Evolutionary conservation across 345 rosid genomes (phyloP).

Genomic region (Eucalyptus regnans): DNA sequence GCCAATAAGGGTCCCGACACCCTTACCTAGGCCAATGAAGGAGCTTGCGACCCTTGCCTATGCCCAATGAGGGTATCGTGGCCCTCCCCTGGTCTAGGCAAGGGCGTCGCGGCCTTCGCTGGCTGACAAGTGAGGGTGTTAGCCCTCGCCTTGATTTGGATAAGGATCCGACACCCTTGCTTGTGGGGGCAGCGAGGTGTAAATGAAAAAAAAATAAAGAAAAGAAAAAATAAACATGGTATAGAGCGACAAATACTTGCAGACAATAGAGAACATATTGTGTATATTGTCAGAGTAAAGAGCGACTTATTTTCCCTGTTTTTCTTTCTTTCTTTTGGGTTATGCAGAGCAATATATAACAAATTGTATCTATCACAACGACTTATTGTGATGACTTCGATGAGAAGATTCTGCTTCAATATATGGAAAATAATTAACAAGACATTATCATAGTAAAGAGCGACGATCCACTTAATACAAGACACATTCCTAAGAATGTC

Average conservation of each 20-base stretch:
- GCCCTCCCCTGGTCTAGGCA: rapidly evolving
- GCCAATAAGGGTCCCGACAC: no score
- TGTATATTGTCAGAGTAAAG: no score
- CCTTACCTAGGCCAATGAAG: no score
- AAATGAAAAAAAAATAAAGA: rapidly evolving
- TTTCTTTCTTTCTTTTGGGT: not conserved
- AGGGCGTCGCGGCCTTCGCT: rapidly evolving
- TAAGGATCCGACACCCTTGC: rapidly evolving
- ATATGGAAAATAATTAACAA: not conserved
- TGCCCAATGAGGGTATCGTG: no score
- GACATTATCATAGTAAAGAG: not conserved
- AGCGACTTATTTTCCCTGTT: no score
- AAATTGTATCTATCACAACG: not conserved
- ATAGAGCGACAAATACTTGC: no score
- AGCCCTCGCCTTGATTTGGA: rapidly evolving
- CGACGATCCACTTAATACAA: not conserved
- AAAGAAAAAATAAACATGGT: no score
- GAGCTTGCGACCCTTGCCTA: no score
- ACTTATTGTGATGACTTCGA: not conserved
- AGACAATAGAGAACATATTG: no score
- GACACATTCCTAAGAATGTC: not conserved
- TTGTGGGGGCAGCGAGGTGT: rapidly evolving
- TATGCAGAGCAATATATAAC: not conserved
- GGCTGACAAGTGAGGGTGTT: no score
- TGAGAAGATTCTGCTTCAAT: not conserved